A percentile compares a stretch with the other conserved stretches of the same genome.
Evolutionary conservation across 192 early-diverging fungal species (phyloP).

Genomic region (Mortierella antarctica): DNA sequence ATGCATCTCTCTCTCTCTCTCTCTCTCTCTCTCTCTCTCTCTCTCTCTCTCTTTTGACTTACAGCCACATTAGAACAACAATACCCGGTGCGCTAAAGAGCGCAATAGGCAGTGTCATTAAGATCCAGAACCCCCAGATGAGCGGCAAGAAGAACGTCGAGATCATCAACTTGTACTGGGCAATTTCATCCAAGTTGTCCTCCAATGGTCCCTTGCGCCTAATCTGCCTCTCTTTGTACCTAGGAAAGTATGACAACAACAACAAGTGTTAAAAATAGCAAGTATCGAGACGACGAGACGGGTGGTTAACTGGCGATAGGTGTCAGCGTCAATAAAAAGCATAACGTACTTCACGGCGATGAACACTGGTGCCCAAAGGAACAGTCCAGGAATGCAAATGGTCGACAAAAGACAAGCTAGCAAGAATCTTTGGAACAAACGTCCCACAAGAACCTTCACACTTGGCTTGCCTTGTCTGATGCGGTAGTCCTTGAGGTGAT

Average conservation of each 20-base stretch:
- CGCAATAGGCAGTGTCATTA: constrained; percentile 45
- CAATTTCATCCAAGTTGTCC: constrained; percentile 57
- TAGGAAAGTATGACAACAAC: background rate
- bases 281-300: no score
- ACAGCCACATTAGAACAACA: constrained; percentile 54
- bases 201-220: constrained; percentile 43
- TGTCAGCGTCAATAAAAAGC: background rate
- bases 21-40: no score
- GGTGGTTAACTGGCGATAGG: no score
- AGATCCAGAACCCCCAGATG: constrained; percentile 48
- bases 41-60: no score
- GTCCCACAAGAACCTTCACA: constrained; percentile 16
- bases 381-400: constrained; percentile 43
- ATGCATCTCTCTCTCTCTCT: no score
- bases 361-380: constrained; percentile 52
- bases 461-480: constrained; percentile 42
- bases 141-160: constrained; percentile 43
- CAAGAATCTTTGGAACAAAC: constrained; percentile 36
- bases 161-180: constrained; percentile 58
- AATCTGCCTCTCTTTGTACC: constrained; percentile 51
- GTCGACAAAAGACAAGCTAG: constrained; percentile 33
- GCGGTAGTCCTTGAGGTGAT: constrained; percentile 54
- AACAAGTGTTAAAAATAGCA: background rate
- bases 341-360: constrained; percentile 45
- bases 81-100: constrained; percentile 44